Evolutionary conservation across 2,329 filamentous ascomycete genomes (phyloP), one percentile per base, ranked within the genome.

Genomic region (Pseudogymnoascus sp.): DNA sequence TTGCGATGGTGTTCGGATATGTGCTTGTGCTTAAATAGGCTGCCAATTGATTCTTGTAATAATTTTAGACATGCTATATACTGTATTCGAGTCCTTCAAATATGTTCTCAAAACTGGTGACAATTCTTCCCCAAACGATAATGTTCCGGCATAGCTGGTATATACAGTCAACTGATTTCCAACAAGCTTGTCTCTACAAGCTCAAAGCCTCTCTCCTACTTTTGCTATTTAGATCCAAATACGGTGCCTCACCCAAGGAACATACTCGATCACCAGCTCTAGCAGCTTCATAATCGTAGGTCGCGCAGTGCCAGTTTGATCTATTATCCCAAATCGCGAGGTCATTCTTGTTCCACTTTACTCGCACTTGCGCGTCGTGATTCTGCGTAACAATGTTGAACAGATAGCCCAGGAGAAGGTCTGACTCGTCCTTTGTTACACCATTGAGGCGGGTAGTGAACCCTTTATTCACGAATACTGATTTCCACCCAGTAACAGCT

Each of bases 271-370:
- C 74, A 44, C 78, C 75, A 66, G 73, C 71, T 64, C 81, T 71
- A 27, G 75, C 73, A 9, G 76, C 79, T 31, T 76, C 75, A 10
- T 87, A 88, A 66, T 89, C 86, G 65, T 82, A 86, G 0, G 84
- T 88, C 0, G 84, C 84, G 38, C 80, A 77, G 64, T 80, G 78
- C 66, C 74, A 77, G 9, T 75, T 80, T 31, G 73, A 78, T 59
- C 79, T 73, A 68, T 89, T 89, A 68, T 89, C 86, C 86, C 86
- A 89, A 65, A 89, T 85, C 1, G 84, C 81, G 4, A 80, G 69
- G 66, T 84, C 80, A 62, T 83, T 81, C 68, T 78, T 74, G 61
- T 73, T 74, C 81, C 81, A 84, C 60, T 76, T 75, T 67, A 80
- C 83, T 3, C 82, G 75, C 7, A 84, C 81, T 67, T 84, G 82